Evolutionary conservation across 805 yeast species (phyloP).

Genomic region (Candida corydali): DNA sequence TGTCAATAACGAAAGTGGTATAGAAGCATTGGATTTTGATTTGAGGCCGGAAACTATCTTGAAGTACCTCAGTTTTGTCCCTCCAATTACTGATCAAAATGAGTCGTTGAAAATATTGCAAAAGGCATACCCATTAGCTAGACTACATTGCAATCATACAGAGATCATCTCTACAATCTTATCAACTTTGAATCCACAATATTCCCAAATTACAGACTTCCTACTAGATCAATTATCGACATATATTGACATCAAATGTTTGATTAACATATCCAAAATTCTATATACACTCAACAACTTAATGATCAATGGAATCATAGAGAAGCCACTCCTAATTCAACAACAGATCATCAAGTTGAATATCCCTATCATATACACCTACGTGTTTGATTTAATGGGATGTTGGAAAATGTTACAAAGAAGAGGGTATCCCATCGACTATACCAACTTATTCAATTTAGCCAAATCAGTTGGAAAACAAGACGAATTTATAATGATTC

Average conservation of each 20-base stretch:
- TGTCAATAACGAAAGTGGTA: not conserved
- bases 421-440: not conserved
- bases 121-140: slow-evolving; percentile 7
- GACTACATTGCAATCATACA: slow-evolving; percentile 11
- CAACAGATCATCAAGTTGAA: slow-evolving; percentile 3
- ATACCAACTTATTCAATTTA: not conserved
- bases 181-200: slow-evolving; percentile 15
- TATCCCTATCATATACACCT: slow-evolving; percentile 15
- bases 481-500: slow-evolving; percentile 39
- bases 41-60: not conserved
- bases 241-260: slow-evolving; percentile 4
- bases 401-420: slow-evolving; percentile 27
- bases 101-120: slow-evolving; percentile 1
- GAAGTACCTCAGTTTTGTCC: slow-evolving; percentile 6
- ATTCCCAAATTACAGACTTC: slow-evolving; percentile 11
- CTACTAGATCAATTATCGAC: slow-evolving; percentile 15
- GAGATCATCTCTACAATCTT: slow-evolving; percentile 23
- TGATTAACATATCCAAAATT: slow-evolving; percentile 19
- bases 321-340: slow-evolving; percentile 1
- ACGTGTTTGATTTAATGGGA: slow-evolving; percentile 32
- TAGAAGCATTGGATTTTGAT: not conserved
- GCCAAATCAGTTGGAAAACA: not conserved
- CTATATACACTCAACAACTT: slow-evolving; percentile 27
- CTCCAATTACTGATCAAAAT: slow-evolving; percentile 7
- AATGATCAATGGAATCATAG: slow-evolving; percentile 15